Conservation (phyloP, 495 filamentous ascomycete species). For the Niebla homalea region DNA sequence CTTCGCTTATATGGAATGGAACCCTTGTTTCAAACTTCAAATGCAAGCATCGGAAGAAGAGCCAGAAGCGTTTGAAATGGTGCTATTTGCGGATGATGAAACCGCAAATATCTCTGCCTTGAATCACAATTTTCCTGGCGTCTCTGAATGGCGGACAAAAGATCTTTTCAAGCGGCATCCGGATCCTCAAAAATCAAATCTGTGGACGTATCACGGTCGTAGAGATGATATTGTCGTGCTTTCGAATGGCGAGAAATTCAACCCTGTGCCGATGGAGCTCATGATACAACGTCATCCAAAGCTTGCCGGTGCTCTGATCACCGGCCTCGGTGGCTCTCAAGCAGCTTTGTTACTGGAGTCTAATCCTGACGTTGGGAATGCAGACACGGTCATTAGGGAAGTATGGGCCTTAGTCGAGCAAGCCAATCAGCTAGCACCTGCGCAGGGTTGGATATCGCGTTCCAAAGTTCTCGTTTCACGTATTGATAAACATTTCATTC, state of each 20-base stretch:
- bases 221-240: constrained; percentile 48
- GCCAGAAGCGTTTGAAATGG: constrained; percentile 36
- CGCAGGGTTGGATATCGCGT: constrained; percentile 2
- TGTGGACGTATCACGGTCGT: constrained; percentile 39
- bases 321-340: constrained; percentile 35
- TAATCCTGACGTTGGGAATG: constrained; percentile 22
- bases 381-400: constrained; percentile 22
- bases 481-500: constrained; percentile 35
- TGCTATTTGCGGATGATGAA: constrained; percentile 17
- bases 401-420: constrained; percentile 28
- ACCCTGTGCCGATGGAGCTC: constrained; percentile 39
- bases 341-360: constrained; percentile 38
- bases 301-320: constrained; percentile 36
- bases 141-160: constrained; percentile 37
- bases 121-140: constrained; percentile 32
- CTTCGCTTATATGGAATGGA: constrained; percentile 40
- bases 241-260: constrained; percentile 47
- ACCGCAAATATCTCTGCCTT: no score
- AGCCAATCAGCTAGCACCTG: constrained; percentile 18
- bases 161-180: constrained; percentile 34
- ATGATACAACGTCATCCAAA: constrained; percentile 29
- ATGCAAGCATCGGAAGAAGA: constrained; percentile 28
- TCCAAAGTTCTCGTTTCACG: constrained; percentile 27
- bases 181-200: constrained; percentile 31
- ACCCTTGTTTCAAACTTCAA: constrained; percentile 32